phyloP scores from a whole-genome alignment of 2,329 filamentous ascomycete species.

The Verticillium nonalfalfae region DNA sequence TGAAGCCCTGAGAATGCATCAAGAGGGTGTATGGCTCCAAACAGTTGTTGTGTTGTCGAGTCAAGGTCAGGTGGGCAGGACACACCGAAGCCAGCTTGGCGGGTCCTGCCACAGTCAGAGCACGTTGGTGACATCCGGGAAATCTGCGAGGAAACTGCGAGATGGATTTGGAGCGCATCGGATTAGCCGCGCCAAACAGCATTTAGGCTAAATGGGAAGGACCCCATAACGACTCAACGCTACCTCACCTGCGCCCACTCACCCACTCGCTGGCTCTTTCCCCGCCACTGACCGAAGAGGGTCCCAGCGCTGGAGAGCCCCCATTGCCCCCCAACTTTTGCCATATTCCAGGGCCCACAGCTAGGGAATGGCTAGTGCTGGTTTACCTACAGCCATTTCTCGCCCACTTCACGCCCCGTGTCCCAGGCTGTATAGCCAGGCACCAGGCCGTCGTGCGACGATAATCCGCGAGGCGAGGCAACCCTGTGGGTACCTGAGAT shows the following conservation, averaged over 20 bases:
- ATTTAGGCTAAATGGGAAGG: constrained; percentile 10
- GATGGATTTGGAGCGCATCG: background rate
- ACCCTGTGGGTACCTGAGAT: background rate
- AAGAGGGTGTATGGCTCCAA: background rate
- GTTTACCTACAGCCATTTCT: background rate
- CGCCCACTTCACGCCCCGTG: background rate
- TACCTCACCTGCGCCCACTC: background rate
- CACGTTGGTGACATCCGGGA: background rate
- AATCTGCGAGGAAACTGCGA: background rate
- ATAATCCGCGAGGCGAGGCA: background rate
- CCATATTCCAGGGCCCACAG: background rate
- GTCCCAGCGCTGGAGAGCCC: background rate
- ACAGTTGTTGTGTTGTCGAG: background rate
- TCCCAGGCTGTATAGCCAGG: background rate
- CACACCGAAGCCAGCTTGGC: background rate
- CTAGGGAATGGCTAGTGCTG: background rate
- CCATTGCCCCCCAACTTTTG: background rate
- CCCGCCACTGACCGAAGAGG: background rate
- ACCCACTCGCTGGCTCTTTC: background rate
- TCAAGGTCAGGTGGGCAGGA: background rate
- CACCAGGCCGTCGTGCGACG: background rate
- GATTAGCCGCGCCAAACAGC: constrained; percentile 8
- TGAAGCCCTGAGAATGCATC: no score
- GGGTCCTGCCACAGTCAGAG: background rate
- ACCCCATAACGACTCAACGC: background rate